Base-by-base conservation (phyloP, 1,284 basidiomycete species). In the Meripilus lineatus region DNA sequence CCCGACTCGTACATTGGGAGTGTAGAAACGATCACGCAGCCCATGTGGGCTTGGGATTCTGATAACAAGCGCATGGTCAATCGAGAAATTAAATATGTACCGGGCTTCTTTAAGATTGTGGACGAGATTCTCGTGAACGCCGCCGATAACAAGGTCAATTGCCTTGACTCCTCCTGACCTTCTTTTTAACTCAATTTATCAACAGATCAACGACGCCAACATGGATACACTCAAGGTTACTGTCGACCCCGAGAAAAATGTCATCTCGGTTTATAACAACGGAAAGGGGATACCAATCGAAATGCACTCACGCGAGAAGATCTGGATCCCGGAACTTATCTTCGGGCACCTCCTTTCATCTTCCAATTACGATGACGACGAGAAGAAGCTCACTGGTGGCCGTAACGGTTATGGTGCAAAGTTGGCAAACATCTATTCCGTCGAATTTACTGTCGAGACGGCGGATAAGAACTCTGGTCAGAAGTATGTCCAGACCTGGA, bases 91-190 rank as follows among this genome's bases (percentile, higher is more conserved):
- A 90, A 82, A 52, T 99, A 88, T 61, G 94, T 98, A 2, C 96
- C 96, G 0, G 96, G 95, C 51, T 96, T 99, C 67, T 96, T 96
- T 80, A 99, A 99, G 75, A 99, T 99, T 61, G 88, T 99, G 36
- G 96, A 99, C 60, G 96, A 99, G 69, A 99, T 99, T 58, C 75
- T 99, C 5, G 96, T 99, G 57, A 99, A 99, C 63, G 96, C 96
- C 15, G 96, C 96, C 5, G 96, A 99, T 65, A 97, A 99, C 71
- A 99, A 99, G 83, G 95, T 89, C 51, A 42, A 61, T 57, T 14
- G 7, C n/a, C 5, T 23, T n/a, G 10, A 10, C 30, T 10, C 20
- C 5, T 5, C n/a, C 38, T 4, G 18, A n/a, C 11, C 21, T 15
- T 25, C 25, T 15, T 8, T 13, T 24, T 15, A 24, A 17, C n/a